These are phyloP conservation scores for Lepiota venenata DNA, from an alignment of 768 basidiomycete species.

Conservation along the genomic window DNA sequence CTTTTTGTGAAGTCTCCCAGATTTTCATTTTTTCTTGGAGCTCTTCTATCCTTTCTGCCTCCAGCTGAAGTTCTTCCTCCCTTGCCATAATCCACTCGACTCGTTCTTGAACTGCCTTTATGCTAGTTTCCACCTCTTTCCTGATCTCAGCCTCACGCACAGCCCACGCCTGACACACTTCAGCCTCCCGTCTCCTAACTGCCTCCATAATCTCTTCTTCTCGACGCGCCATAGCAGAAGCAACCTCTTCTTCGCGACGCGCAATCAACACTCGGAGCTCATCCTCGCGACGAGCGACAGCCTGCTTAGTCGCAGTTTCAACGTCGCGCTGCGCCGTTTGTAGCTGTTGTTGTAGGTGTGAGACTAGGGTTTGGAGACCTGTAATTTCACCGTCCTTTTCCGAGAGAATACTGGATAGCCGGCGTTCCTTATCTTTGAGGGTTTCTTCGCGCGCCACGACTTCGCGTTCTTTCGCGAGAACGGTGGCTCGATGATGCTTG, in stretches of 20 bases:
- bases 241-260: constrained; percentile 70
- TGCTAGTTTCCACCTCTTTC: constrained; percentile 44
- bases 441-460: constrained; percentile 51
- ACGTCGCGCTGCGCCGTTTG: constrained; percentile 31
- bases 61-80: constrained; percentile 51
- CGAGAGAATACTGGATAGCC: constrained; percentile 39
- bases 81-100: constrained; percentile 45
- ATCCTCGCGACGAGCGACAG: constrained; percentile 60
- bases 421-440: constrained; percentile 53
- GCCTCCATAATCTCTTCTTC: constrained; percentile 74
- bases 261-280: constrained; percentile 63
- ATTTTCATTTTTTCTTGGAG: constrained; percentile 47
- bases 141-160: constrained; percentile 47
- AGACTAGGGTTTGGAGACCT: constrained; percentile 41
- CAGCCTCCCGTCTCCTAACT: constrained; percentile 59
- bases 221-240: constrained; percentile 55
- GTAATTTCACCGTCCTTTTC: constrained; percentile 63
- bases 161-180: constrained; percentile 59
- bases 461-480: constrained; percentile 64
- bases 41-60: constrained; percentile 48
- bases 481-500: constrained; percentile 55
- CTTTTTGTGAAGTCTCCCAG: constrained; percentile 31
- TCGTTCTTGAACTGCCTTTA: constrained; percentile 47
- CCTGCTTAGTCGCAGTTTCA: constrained; percentile 50
- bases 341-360: constrained; percentile 34